Evolutionary conservation across 495 filamentous ascomycete species (phyloP), one percentile per base, ranked within the genome.

Genomic region (Podospora pseudopauciseta): DNA sequence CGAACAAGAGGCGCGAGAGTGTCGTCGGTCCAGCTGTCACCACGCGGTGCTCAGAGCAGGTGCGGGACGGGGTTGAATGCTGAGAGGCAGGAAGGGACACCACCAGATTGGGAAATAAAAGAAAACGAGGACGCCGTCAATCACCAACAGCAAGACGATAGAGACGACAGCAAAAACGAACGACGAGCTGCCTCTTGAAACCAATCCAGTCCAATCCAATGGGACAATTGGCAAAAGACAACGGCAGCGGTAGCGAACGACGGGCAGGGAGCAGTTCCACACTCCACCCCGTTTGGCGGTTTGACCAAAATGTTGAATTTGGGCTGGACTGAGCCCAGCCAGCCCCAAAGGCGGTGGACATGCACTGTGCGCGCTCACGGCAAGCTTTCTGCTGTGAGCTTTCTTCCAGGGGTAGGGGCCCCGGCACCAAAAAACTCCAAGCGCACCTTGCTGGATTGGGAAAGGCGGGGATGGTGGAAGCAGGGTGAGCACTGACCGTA

Each of bases 221-320:
- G n/a, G n/a, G n/a, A 58, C 55, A 58, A 26, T 58, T 58, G 55
- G 23, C 23, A 68, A 58, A 57, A 20, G 39, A 55, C 19, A 20
- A n/a, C 44, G 58, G n/a, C 63, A 54, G 65, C 55, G 55, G 55
- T 58, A 58, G 23, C 55, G 55, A 56, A 19, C 26, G 39, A 34
- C 53, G 23, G 63, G 63, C 27, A 63, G 49, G 53, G 32, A 26
- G 26, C 55, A 58, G 55, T 58, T 58, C 55, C 55, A 60, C 56
- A 58, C 69, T 71, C 69, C 69, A 66, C 66, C 60, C 32, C 55
- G 23, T 28, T 68, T 64, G 59, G 63, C 68, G 66, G 53, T 62
- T 60, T 68, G 67, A 32, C 60, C 64, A 70, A 67, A 70, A 70
- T 67, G 70, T 67, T 72, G 70, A 68, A 71, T 68, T 68, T 59